Percentiles rank a stretch among this genome's conserved stretches.
Conservation (phyloP, 805 yeast genomes). For the Zygosaccharomyces pseudorouxii region DNA sequence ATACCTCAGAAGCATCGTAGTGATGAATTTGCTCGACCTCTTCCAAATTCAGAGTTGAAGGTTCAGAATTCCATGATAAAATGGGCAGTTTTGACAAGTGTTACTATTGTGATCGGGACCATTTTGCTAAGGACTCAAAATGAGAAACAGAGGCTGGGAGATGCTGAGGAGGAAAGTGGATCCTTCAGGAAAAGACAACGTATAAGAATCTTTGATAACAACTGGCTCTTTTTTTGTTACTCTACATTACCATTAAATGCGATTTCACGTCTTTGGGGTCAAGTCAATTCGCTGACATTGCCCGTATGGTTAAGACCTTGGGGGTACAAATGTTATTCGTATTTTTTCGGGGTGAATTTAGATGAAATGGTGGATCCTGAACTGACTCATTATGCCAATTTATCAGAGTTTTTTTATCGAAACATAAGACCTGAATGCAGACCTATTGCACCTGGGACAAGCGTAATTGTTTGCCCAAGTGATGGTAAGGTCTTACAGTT, state of each 20-base stretch:
- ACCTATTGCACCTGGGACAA: constrained; percentile 60
- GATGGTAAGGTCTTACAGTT: constrained; percentile 87
- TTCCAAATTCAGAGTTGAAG: constrained; percentile 4
- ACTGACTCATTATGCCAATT: constrained; percentile 65
- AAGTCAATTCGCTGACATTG: constrained; percentile 70
- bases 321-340: constrained; percentile 72
- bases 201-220: constrained; percentile 36
- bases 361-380: constrained; percentile 86
- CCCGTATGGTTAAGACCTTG: constrained; percentile 88
- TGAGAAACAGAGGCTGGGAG: constrained; percentile 29
- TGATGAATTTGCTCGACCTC: constrained; percentile 10
- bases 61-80: constrained; percentile 18
- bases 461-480: constrained; percentile 75
- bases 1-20: constrained; percentile 10
- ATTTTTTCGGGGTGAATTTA: constrained; percentile 78
- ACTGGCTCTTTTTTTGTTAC: constrained; percentile 89
- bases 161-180: constrained; percentile 26
- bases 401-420: constrained; percentile 89
- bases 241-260: constrained; percentile 88
- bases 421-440: constrained; percentile 71
- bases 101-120: constrained; percentile 28
- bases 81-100: constrained; percentile 31
- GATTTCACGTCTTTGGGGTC: constrained; percentile 92
- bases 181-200: constrained; percentile 53
- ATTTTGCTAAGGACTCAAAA: constrained; percentile 20